Base-by-base conservation (phyloP, 352 stramenopile genomes). In the Pythium apleroticum region DNA sequence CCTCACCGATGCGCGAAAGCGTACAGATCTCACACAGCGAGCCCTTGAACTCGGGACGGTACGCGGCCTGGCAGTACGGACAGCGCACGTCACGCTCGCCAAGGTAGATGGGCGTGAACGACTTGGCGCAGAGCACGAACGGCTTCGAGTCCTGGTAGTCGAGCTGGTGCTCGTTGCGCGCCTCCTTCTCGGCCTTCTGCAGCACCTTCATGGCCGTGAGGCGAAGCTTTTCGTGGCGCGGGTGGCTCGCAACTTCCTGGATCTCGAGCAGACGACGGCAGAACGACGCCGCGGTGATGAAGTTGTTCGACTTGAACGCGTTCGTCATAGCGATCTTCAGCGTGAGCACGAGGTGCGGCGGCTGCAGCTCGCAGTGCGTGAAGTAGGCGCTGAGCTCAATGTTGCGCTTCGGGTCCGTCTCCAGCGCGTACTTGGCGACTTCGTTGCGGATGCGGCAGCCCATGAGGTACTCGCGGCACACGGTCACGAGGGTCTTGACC, bases 221-320 rank as follows among this genome's bases (percentile, higher is more conserved):
- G 50, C 92, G 90, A 22, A 99, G 83, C 71, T 99, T 97, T 76
- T 99, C 95, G 69, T 95, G 97, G 25, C 84, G 84, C 14, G 84
- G 78, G 61, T 91, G 81, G 24, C 76, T 73, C 54, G 88, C 94
- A 35, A 99, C 97, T 69, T 99, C 97, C 31, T 94, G 96, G 52
- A 99, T 95, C 72, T 99, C 97, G 24, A 99, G 78, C 71, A 99
- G 72, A n/a, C 98, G 91, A 41, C 97, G 91, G n/a, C 97, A 98
- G 84, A 99, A 99, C 62, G 93, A 97, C 37, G 97, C 97, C 22
- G 97, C 97, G 20, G 95, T 97, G 80, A 99, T 99, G 69, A 98
- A 99, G 75, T 99, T 99, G 83, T 98, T 98, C 65, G 98, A 91
- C 83, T 99, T 99, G 82, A 99, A 99, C 33, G 97, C 91, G 63